A percentile compares a stretch with the other conserved stretches of the same genome.
Evolutionary conservation across 768 basidiomycete genomes (phyloP).

Genomic region (Astraeus odoratus): DNA sequence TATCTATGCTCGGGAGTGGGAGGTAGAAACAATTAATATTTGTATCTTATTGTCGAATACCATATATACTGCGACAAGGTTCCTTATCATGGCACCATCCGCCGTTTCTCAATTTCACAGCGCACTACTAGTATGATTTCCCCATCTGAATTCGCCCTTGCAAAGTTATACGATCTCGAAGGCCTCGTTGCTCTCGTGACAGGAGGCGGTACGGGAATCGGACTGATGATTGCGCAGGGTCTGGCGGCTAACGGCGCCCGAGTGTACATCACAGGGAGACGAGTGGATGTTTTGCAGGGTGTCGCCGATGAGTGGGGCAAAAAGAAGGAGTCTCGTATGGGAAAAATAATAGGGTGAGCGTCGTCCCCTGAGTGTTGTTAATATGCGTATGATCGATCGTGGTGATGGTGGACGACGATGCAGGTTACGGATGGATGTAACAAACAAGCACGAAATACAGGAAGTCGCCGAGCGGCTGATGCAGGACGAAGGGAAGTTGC

Average conservation of each 20-base stretch:
- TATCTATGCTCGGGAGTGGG: too few relatives aligned
- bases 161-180: constrained; percentile 41
- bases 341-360: constrained; percentile 54
- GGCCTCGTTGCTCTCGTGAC: constrained; percentile 50
- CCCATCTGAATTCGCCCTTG: constrained; percentile 16
- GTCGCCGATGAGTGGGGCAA: constrained; percentile 42
- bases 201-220: constrained; percentile 47
- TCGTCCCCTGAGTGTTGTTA: background rate
- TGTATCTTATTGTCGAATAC: too few relatives aligned
- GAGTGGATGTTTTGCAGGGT: constrained; percentile 56
- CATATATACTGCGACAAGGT: too few relatives aligned
- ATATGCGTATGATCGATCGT: constrained; percentile 1
- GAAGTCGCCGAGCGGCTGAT: constrained; percentile 37
- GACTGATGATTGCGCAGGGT: constrained; percentile 62
- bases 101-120: too few relatives aligned
- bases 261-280: constrained; percentile 73
- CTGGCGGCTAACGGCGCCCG: constrained; percentile 73
- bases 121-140: constrained; percentile 14
- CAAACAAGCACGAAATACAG: constrained; percentile 59
- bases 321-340: constrained; percentile 30
- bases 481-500: constrained; percentile 53
- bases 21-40: too few relatives aligned
- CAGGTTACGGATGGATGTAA: constrained; percentile 67
- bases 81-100: too few relatives aligned
- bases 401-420: background rate